These are phyloP conservation scores for Nigrospora sphaerica DNA, from an alignment of 2,329 filamentous ascomycete genomes.

Conservation along the genomic window DNA sequence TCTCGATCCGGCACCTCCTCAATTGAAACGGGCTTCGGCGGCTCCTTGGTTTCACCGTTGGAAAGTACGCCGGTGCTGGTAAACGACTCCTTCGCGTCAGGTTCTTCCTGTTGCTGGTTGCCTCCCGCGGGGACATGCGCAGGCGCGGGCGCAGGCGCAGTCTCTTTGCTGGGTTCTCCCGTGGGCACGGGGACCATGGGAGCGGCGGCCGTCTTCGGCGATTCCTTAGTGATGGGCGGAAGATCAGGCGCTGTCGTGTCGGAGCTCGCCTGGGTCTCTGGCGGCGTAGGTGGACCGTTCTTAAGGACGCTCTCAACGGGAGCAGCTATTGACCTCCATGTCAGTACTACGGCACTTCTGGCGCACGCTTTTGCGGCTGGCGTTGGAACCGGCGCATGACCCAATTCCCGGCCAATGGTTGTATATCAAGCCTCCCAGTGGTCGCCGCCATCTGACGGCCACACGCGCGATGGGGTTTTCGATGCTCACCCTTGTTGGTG, in stretches of 20 bases:
- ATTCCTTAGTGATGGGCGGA: conserved; percentile 9
- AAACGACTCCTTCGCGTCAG: conserved; percentile 3
- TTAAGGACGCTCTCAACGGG: conserved; percentile 2
- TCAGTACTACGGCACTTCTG: conserved; percentile 1
- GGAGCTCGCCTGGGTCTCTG: conserved; percentile 9
- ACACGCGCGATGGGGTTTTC: not conserved
- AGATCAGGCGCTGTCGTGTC: conserved; percentile 11
- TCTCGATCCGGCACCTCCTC: conserved; percentile 21
- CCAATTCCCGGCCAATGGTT: not conserved
- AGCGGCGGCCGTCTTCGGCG: conserved; percentile 11
- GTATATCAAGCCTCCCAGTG: not conserved
- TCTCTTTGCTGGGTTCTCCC: not conserved
- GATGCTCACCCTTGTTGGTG: conserved; percentile 4
- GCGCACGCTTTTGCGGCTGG: not conserved
- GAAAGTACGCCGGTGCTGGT: conserved; percentile 8
- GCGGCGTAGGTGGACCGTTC: conserved; percentile 7
- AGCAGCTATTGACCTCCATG: conserved; percentile 1
- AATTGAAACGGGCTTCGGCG: conserved; percentile 19
- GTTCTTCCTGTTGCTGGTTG: conserved; percentile 2
- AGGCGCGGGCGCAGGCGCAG: not conserved
- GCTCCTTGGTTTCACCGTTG: conserved; percentile 12
- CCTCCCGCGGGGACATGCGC: not conserved
- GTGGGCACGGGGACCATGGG: not conserved
- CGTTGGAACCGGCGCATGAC: not conserved
- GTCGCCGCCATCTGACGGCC: not conserved